A percentile compares a stretch with the other conserved stretches of the same genome.
Conservation (phyloP, 179 eudicot species). For the Drosera spatulata region DNA sequence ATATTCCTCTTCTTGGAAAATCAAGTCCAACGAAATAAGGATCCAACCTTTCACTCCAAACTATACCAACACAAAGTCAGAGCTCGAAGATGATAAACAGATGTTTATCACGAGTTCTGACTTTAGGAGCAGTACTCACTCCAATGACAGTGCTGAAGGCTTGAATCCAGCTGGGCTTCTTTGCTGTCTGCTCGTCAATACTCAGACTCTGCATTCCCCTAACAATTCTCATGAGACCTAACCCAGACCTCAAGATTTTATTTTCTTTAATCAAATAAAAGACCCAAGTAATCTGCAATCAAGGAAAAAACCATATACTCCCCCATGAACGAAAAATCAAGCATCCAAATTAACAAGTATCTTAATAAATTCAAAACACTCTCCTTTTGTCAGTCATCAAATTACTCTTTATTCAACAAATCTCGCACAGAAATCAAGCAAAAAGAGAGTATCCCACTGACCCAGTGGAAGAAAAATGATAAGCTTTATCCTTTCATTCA, state of each 20-base stretch:
- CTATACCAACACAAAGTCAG: slow-evolving; percentile 25
- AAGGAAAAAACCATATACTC: slow-evolving; percentile 5
- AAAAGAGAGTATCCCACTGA: too few species aligned
- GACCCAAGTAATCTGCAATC: slow-evolving; percentile 13
- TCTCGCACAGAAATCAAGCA: too few species aligned
- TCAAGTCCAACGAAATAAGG: neutral
- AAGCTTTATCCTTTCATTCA: too few species aligned
- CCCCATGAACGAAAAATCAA: neutral
- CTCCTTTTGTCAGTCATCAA: too few species aligned
- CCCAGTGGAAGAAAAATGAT: too few species aligned
- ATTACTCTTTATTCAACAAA: too few species aligned
- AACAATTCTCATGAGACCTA: slow-evolving; percentile 94
- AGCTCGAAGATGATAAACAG: slow-evolving; percentile 27
- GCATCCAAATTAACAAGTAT: too few species aligned
- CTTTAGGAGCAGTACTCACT: slow-evolving; percentile 53
- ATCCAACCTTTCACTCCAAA: slow-evolving; percentile 2
- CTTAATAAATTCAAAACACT: too few species aligned
- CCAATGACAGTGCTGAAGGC: slow-evolving; percentile 56
- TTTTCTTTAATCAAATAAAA: slow-evolving; percentile 8
- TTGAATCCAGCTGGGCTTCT: slow-evolving; percentile 39
- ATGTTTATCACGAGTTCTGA: slow-evolving; percentile 68
- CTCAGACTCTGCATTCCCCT: slow-evolving; percentile 98
- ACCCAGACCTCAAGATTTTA: slow-evolving; percentile 16
- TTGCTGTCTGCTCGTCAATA: slow-evolving; percentile 31
- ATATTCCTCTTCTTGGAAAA: slow-evolving; percentile 15